Conservation (phyloP, 2,329 filamentous ascomycete genomes). For the Lomentospora prolificans region DNA sequence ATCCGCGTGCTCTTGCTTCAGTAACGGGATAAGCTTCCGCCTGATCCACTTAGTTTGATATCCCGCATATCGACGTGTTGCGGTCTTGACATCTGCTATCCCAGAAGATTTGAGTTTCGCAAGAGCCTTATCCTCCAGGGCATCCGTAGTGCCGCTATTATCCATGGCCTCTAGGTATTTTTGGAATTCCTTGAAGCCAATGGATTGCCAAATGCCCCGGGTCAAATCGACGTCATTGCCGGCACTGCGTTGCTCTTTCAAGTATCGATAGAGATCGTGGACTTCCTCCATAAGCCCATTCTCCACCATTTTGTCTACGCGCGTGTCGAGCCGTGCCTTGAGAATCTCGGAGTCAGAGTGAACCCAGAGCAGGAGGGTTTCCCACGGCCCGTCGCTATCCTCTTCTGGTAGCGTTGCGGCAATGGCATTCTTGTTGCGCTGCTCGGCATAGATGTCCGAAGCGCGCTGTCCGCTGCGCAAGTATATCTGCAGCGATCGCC, state of each 20-base stretch:
- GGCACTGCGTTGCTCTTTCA: slow-evolving; percentile 23
- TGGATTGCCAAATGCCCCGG: slow-evolving; percentile 90
- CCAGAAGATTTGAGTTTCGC: slow-evolving; percentile 46
- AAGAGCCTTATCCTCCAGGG: slow-evolving; percentile 25
- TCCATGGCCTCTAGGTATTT: slow-evolving; percentile 50
- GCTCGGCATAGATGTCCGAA: slow-evolving; percentile 79
- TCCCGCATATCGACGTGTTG: slow-evolving; percentile 80
- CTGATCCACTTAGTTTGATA: slow-evolving; percentile 82
- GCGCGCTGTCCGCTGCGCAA: slow-evolving; percentile 71
- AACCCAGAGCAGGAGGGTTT: slow-evolving; percentile 75
- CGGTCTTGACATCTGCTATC: slow-evolving; percentile 67
- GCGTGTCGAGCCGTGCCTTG: slow-evolving; percentile 58
- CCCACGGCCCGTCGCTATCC: slow-evolving; percentile 24
- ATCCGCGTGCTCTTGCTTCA: slow-evolving; percentile 43
- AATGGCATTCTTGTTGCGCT: slow-evolving; percentile 38
- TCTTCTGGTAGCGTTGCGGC: slow-evolving; percentile 15
- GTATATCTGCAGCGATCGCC: slow-evolving; percentile 81
- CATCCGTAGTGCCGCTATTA: slow-evolving; percentile 14
- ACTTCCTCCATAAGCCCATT: slow-evolving; percentile 40
- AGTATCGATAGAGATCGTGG: slow-evolving; percentile 31
- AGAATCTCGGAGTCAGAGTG: slow-evolving; percentile 63
- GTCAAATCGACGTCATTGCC: slow-evolving; percentile 57
- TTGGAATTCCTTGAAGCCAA: slow-evolving; percentile 88
- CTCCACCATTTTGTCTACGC: slow-evolving; percentile 77
- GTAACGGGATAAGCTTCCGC: slow-evolving; percentile 64